Evolutionary conservation across 768 basidiomycete genomes (phyloP), one percentile per base, ranked within the genome.

Genomic region (Atractiella rhizophila): DNA sequence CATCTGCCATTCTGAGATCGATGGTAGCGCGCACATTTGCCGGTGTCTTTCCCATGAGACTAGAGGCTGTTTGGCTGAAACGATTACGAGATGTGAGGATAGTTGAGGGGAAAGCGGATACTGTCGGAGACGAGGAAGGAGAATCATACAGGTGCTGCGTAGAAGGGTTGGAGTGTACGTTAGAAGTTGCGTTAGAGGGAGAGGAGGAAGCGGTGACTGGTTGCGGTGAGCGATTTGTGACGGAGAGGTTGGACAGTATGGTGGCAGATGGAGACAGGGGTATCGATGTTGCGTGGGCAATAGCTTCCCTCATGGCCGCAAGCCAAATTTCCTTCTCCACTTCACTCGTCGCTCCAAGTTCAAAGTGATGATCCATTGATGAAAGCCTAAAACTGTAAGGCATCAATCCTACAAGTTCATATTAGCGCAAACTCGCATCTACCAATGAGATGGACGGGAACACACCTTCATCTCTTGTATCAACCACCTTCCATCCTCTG

Each of bases 241-340:
- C 74, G 76, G 4, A 58, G 46, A 4, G 66, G 53, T 21, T 46
- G n/a, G n/a, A n/a, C n/a, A n/a, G n/a, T 51, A 5, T 61, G 51
- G 35, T 40, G 43, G 34, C 43, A 38, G 6, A 27, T 34, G 4
- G 27, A 11, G 26, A 44, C 43, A 1, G 16, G 19, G 25, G 48
- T 1, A n/a, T 10, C 11, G 19, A n/a, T 0, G 29, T 40, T 4
- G 49, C 40, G 3, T 35, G 33, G 13, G n/a, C 23, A 13, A 58
- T 56, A 12, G 74, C 66, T 33, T 68, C 64, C 42, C 61, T 64
- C 35, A 91, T 68, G 4, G 72, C 70, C 25, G 63, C 60, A 40
- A 86, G 61, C 86, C 86, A 96, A 16, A 76, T 63, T 20, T 71
- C 68, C 61, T 82, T 86, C 59, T 96, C 86, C 64, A 66, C 51